Evolutionary conservation across 331 rosid species (phyloP).

Genomic region (Rhamnella rubrinervis): DNA sequence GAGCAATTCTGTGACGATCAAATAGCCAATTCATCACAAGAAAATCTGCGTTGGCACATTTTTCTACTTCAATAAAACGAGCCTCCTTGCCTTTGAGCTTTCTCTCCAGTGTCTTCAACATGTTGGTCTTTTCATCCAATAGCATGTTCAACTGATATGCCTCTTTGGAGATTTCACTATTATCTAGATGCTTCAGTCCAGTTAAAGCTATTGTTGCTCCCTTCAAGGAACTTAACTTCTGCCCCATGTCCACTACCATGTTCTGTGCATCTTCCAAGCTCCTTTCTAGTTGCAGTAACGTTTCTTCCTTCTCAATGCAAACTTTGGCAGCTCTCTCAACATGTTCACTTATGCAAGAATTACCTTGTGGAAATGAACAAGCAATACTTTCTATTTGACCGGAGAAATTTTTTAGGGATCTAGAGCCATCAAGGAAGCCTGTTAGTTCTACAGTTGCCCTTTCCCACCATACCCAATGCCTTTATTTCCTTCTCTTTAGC

Average conservation of each 20-base stretch:
- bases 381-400: constrained; percentile 70
- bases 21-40: constrained; percentile 57
- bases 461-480: constrained; percentile 68
- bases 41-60: constrained; percentile 52
- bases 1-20: constrained; percentile 38
- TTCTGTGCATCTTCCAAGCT: constrained; percentile 81
- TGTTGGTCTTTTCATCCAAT: constrained; percentile 47
- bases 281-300: constrained; percentile 58
- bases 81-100: constrained; percentile 40
- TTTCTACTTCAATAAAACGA: constrained; percentile 48
- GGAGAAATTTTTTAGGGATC: constrained; percentile 74
- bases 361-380: constrained; percentile 67
- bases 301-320: constrained; percentile 82
- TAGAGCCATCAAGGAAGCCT: constrained; percentile 85
- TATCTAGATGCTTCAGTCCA: constrained; percentile 50
- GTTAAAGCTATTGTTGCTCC: constrained; percentile 70
- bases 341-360: constrained; percentile 58
- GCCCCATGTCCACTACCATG: constrained; percentile 66
- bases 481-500: constrained; percentile 66
- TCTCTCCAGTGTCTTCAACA: constrained; percentile 39
- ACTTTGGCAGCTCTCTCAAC: constrained; percentile 68
- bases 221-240: constrained; percentile 70
- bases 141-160: constrained; percentile 35
- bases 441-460: constrained; percentile 76
- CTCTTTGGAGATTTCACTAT: constrained; percentile 36